These are phyloP conservation scores for Panicum miliaceum DNA, from an alignment of 176 grass and related monocot species.

Conservation along the genomic window DNA sequence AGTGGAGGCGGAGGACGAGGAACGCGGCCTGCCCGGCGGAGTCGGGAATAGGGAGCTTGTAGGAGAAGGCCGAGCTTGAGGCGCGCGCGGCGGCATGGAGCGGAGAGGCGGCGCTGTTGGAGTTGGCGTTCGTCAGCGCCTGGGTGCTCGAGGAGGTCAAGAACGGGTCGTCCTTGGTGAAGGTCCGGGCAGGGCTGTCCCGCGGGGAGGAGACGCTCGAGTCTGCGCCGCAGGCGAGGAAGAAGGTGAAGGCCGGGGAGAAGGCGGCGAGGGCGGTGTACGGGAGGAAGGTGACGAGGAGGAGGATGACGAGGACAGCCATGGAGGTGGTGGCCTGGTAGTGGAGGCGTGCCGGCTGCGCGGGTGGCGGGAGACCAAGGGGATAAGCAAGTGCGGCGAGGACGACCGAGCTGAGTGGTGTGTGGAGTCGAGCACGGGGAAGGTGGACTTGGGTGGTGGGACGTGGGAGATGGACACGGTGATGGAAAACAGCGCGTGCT, in stretches of 20 bases:
- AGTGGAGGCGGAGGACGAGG: slow-evolving; percentile 86
- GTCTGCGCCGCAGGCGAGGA: slow-evolving; percentile 58
- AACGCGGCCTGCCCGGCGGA: not conserved
- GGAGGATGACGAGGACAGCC: slow-evolving; percentile 23
- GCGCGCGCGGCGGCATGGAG: slow-evolving; percentile 69
- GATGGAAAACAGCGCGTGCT: not conserved
- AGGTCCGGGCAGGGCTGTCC: slow-evolving; percentile 42
- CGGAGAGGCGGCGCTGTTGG: slow-evolving; percentile 2
- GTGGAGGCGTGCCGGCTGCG: not conserved
- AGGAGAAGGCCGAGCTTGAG: slow-evolving; percentile 38
- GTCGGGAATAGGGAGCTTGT: slow-evolving; percentile 6
- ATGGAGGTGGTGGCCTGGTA: not conserved
- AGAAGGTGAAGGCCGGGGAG: slow-evolving; percentile 27
- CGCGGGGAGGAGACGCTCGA: slow-evolving; percentile 20
- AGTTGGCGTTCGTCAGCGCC: slow-evolving; percentile 21
- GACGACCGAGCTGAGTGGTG: not conserved
- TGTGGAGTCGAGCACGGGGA: slow-evolving; percentile 47
- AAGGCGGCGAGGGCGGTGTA: slow-evolving; percentile 5
- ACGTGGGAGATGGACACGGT: not conserved
- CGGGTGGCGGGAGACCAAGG: not conserved
- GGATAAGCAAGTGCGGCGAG: slow-evolving; percentile 28
- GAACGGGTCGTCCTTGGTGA: slow-evolving; percentile 38
- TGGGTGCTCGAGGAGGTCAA: not conserved
- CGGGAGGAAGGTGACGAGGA: slow-evolving; percentile 18
- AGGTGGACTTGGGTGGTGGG: slow-evolving; percentile 15